Base-by-base conservation (phyloP, 2,329 filamentous ascomycete genomes). In the Didymella pinodella region DNA sequence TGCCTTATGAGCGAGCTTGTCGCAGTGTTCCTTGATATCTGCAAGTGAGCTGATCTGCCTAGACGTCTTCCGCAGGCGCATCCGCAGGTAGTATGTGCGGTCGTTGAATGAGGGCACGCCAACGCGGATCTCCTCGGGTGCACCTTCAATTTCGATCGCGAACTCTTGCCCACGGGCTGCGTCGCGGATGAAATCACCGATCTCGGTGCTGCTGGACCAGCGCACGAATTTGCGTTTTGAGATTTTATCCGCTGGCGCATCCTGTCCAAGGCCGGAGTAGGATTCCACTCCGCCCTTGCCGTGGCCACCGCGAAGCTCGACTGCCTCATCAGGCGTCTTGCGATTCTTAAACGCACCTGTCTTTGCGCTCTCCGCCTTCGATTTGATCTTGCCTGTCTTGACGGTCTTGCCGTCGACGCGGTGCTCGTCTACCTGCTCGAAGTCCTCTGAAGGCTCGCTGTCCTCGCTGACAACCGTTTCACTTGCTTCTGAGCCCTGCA, bases 171-270 rank as follows among this genome's bases (percentile, higher is more conserved):
- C 91, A 3, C 91, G 84, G 0, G 93, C 91, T 0, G 93, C 93
- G 73, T 97, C 93, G 8, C 92, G 88, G 65, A 97, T 95, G 72
- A 97, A 97, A 78, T 97, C 93, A 10, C 93, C 93, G 31, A 97
- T 90, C 74, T 97, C 93, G 0, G 93, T 97, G 29, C 89, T 91
- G 41, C 88, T 87, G 44, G 90, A 93, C 93, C 93, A 97, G 29
- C 92, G 88, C 2, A 97, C 91, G 80, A 94, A 95, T 53, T 86
- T 85, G 56, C 83, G 80, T 26, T 84, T 79, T 36, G 84, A 79
- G 1, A 74, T 68, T 62, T 73, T 73, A 49, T 75, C 67, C 0
- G 69, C 45, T 5, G 71, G 65, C 7, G 74, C 84, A 67, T 91
- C 87, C 45, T 84, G 88, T 2, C 90, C 90, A 0, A 88, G 82